Conservation (phyloP, 2,329 filamentous ascomycete species). For the Seiridium unicorne region DNA sequence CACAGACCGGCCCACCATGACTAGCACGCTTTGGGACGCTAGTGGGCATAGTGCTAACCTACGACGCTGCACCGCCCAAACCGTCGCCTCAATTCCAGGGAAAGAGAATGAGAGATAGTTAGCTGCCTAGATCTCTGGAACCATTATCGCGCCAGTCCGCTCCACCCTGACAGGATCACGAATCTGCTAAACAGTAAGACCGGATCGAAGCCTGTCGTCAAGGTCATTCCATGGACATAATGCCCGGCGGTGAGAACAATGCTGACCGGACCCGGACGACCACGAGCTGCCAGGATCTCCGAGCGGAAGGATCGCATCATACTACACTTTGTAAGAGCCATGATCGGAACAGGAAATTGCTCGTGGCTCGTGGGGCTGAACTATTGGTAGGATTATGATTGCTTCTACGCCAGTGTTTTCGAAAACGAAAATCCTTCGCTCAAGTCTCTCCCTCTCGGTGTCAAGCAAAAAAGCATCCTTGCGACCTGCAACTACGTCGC, state of each 20-base stretch:
- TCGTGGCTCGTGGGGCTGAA: background rate
- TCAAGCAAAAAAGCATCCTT: conserved; percentile 90
- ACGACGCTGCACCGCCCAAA: too few species aligned
- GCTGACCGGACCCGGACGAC: background rate
- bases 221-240: background rate
- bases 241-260: background rate
- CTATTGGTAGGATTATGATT: conserved; percentile 68
- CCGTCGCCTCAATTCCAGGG: too few species aligned
- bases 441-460: conserved; percentile 71
- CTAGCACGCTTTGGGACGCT: too few species aligned
- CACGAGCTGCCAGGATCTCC: background rate
- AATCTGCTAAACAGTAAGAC: too few species aligned
- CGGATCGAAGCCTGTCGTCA: too few species aligned
- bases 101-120: too few species aligned
- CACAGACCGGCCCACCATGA: too few species aligned
- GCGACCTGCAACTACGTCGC: conserved; percentile 95
- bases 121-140: too few species aligned
- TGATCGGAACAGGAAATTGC: background rate
- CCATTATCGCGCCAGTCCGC: too few species aligned
- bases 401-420: conserved; percentile 91
- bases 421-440: conserved; percentile 77
- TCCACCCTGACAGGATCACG: too few species aligned
- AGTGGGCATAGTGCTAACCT: too few species aligned
- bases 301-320: conserved; percentile 4
- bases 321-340: conserved; percentile 7